Base-by-base conservation (phyloP, 1,284 basidiomycete species). In the Tylopilus sp. region DNA sequence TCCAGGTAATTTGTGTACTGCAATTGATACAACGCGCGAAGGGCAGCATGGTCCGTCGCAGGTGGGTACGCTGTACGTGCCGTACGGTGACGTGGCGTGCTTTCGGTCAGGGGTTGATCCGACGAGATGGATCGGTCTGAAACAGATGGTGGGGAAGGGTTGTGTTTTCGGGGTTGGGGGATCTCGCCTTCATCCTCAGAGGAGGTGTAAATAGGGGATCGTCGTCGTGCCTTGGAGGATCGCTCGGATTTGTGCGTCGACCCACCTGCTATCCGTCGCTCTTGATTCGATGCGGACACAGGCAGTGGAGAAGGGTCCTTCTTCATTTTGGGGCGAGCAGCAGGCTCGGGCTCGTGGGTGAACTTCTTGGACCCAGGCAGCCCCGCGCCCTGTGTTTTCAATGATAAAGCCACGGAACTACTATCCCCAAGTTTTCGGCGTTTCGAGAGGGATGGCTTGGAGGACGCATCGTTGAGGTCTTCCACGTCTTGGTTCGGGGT, bases 121-220 rank as follows among this genome's bases (percentile, higher is more conserved):
- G 65, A 59, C 21, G 59, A 65, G 31, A 52, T 51, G 19, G 63
- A 65, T 1, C 64, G 64, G 9, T 68, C 66, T 11, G 62, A 63
- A 9, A 53, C 30, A 13, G 60, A 49, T 18, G 60, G 55, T 39
- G 63, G 61, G 21, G 60, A 63, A 39, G 51, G 60, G 21, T 55
- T 61, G 44, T 57, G 54, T 44, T 61, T 53, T 30, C 58, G 61
- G 41, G 61, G 50, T 42, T 57, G 59, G 13, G 57, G 63, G 21
- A 60, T 60, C 54, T 70, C 69, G 35, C 70, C 66, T 53, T 84
- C 82, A 41, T 83, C 81, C 43, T 81, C 79, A 2, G 82, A 82
- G 2, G 81, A 81, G 3, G 82, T 82, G 56, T 79, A 83, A 45
- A 79, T 74, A 1, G 76, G 77, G 2, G 75, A 75, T 39, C 66